phyloP scores from a whole-genome alignment of 2,329 filamentous ascomycete genomes.

The Neospermospora avenae region DNA sequence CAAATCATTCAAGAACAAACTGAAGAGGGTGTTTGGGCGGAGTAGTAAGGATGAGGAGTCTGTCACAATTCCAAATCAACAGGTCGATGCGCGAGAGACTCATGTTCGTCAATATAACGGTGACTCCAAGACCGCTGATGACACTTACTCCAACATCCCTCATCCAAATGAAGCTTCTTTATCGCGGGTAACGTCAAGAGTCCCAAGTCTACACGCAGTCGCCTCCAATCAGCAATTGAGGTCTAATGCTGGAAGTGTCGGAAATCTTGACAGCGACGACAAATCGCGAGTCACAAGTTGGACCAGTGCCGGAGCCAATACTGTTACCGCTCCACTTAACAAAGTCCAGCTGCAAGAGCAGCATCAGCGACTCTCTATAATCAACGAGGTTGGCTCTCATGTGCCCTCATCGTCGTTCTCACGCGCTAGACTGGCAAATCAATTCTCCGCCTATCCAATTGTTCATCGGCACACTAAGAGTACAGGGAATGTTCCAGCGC shows the following conservation, averaged over 20 bases:
- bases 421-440: slow-evolving; percentile 29
- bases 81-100: slow-evolving; percentile 44
- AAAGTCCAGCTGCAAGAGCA: slow-evolving; percentile 40
- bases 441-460: slow-evolving; percentile 29
- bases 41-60: slow-evolving; percentile 34
- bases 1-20: slow-evolving; percentile 55
- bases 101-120: slow-evolving; percentile 30
- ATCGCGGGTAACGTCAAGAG: slow-evolving; percentile 45
- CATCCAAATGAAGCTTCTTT: slow-evolving; percentile 44
- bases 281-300: slow-evolving; percentile 70
- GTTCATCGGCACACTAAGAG: slow-evolving; percentile 22
- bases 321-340: slow-evolving; percentile 41
- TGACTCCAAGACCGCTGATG: slow-evolving; percentile 29
- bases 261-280: slow-evolving; percentile 48
- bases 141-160: slow-evolving; percentile 36
- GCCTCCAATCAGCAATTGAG: slow-evolving; percentile 45
- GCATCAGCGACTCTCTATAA: slow-evolving; percentile 57
- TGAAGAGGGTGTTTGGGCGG: slow-evolving; percentile 56
- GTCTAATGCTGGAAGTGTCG: slow-evolving; percentile 54
- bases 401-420: slow-evolving; percentile 40
- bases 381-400: slow-evolving; percentile 54
- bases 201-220: slow-evolving; percentile 49
- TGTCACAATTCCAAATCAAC: slow-evolving; percentile 46
- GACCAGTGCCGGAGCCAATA: slow-evolving; percentile 59
- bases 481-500: slow-evolving; percentile 8